Evolutionary conservation across 371 early-diverging fungal genomes (phyloP), one percentile per base, ranked within the genome.

Genomic region (Pancytospora epiphaga): DNA sequence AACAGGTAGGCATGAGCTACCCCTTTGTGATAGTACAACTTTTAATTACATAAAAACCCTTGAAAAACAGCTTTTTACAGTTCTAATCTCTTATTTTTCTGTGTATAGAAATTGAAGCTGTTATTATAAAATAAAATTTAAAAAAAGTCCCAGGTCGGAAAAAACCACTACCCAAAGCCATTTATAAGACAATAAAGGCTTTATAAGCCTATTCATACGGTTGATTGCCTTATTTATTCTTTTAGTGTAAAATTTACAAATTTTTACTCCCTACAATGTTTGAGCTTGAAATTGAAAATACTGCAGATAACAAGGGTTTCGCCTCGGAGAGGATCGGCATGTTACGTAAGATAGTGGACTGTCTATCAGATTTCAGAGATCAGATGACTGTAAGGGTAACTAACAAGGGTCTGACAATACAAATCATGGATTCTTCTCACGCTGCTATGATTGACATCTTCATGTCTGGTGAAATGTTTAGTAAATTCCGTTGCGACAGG

Each of bases 381-480:
- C 58, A 77, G n/a, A 64, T 68, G 6, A 76, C 73, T 38, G 67
- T 83, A 36, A 76, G 72, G 61, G 67, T 66, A 3, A 62, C 57
- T 12, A 60, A 61, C 0, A 51, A 64, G n/a, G 81, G 81, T 3
- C 36, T 83, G 27, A 58, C 49, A 29, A 78, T 81, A 22, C 83
- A 81, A 58, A 75, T 74, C 12, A 81, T 83, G 79, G 83, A 83
- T 67, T 69, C 74, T 19, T 78, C 78, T 73, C 75, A 79, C 58
- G 83, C 77, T 9, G 73, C 70, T 15, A 58, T 81, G 64, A 71
- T 72, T 39, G 82, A 81, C 61, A 63, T 83, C 18, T 74, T 73
- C 58, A 9, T 83, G 9, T 56, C 65, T 37, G 66, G 36, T 50
- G 57, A 66, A 15, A 33, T 79, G 29, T 83, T 83, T 70, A 74